Evolutionary conservation across 116 monocot species (phyloP), one percentile per base, ranked within the genome.

Genomic region (Trichopus zeylanicus): DNA sequence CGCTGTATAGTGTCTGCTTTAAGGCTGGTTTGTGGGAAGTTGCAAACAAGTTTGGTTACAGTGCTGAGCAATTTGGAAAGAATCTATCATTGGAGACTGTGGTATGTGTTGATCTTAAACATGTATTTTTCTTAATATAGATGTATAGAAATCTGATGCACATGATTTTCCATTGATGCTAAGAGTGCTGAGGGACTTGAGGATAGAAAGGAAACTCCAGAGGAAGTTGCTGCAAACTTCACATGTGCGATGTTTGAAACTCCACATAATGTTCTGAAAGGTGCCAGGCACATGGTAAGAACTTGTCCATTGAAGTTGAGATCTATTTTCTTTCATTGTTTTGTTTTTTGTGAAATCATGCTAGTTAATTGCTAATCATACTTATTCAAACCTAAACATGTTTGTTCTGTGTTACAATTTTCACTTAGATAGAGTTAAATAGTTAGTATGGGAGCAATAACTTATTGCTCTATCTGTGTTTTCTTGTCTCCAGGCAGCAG

Each of bases 11-110:
- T 53, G 64, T 70, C 29, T 90, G 87, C 63, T 61, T 67, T 56
- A 90, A 90, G 68, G 79, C 87, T 70, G 87, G 91, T 10, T 58
- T 97, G 10, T 97, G 95, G 95, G 87, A 97, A 49, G 95, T 97
- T 65, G 81, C 87, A 18, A 81, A 72, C 56, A 90, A 87, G 60
- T 90, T 97, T 75, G 84, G 95, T 34, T 63, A 48, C 11, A 97
- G 60, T 70, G 65, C 91, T 29, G 87, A 97, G 66, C 76, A 87
- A 48, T 76, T 90, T 58, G 91, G 91, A 3, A 59, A 67, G 56
- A 64, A 66, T 77, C 63, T 86, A 5, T 68, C 78, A 16, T 58
- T 79, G 10, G 78, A 82, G 31, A 59, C 70, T 39, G 48, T 74
- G 71, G 86, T 86, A 38, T 48, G 60, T 52, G 52, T 55, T n/a